Percentiles rank a stretch among this genome's conserved stretches.
Evolutionary conservation across 305 asterid species (phyloP).

Genomic region (Fraxinus dipetala): DNA sequence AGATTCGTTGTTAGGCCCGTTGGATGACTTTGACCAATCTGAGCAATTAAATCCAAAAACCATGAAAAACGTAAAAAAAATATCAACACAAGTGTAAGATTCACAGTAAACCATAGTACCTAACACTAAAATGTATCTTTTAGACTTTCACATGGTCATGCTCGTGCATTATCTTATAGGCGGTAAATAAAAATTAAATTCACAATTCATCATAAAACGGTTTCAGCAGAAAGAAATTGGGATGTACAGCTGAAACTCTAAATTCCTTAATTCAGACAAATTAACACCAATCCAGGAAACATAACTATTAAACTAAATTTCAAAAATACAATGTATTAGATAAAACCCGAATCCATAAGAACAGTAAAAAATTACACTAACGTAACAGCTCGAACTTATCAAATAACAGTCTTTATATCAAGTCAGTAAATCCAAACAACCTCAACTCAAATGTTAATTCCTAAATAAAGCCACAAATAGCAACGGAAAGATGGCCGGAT

Average conservation of each 20-base stretch:
- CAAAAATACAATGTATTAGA: too few relatives aligned
- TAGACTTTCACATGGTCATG: neutral
- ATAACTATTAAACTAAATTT: neutral
- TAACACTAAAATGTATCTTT: conserved; percentile 6
- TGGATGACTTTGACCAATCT: conserved; percentile 97
- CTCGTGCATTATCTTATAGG: neutral
- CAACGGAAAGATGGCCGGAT: conserved; percentile 2
- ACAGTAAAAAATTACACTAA: neutral
- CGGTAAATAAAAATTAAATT: neutral
- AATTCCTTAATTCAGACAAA: neutral
- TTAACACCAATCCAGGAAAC: neutral
- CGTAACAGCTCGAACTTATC: neutral
- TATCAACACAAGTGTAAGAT: neutral
- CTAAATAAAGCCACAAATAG: neutral
- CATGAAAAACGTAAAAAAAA: neutral
- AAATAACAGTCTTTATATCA: neutral
- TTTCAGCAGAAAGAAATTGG: neutral
- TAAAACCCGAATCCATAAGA: neutral
- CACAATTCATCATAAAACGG: neutral
- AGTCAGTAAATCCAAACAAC: conserved; percentile 5
- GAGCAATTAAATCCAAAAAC: conserved; percentile 19
- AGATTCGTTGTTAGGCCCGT: conserved; percentile 83
- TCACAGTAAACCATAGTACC: neutral
- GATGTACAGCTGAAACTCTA: neutral
- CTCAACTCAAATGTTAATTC: neutral